Percentiles rank a stretch among this genome's conserved stretches.
Evolutionary conservation across 2,329 filamentous ascomycete genomes (phyloP).

Genomic region (Colletotrichum liriopes): DNA sequence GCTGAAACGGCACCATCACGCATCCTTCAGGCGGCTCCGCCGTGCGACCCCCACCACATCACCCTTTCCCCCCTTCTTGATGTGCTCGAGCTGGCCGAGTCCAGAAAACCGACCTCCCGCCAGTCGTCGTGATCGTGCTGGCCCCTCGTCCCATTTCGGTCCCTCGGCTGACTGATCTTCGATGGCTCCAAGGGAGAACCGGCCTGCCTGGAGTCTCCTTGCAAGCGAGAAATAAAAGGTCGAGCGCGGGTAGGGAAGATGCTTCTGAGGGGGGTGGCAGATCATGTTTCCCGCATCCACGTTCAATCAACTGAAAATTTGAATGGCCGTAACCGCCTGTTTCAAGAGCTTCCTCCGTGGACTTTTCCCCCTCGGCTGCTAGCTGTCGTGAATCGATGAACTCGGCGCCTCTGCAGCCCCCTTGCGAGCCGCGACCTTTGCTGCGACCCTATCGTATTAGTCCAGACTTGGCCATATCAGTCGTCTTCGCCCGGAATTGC

Average conservation of each 20-base stretch:
- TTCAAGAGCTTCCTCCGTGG: slow-evolving; percentile 20
- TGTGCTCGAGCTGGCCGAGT: background rate
- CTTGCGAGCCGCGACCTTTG: background rate
- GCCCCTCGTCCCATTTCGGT: slow-evolving; percentile 33
- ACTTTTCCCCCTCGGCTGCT: background rate
- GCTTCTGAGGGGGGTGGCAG: background rate
- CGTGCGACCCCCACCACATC: slow-evolving; percentile 14
- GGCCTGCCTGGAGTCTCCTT: slow-evolving; percentile 8
- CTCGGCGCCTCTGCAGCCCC: background rate
- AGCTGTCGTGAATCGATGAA: background rate
- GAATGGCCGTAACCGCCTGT: slow-evolving; percentile 22
- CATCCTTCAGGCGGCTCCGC: slow-evolving; percentile 41
- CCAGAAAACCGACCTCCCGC: background rate
- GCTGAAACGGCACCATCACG: slow-evolving; percentile 40
- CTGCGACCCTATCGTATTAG: slow-evolving; percentile 2
- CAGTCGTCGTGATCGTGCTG: background rate
- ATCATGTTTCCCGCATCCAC: slow-evolving; percentile 18
- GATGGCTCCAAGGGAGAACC: background rate
- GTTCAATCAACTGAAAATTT: slow-evolving; percentile 19
- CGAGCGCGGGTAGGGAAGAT: slow-evolving; percentile 19
- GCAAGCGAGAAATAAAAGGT: slow-evolving; percentile 17
- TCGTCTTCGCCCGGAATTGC: slow-evolving; percentile 8
- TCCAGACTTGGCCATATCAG: slow-evolving; percentile 1
- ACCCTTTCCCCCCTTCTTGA: background rate
- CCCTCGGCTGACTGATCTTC: slow-evolving; percentile 31